Conservation (phyloP, 164 flowering plant genomes). For the grape (Vitis vinifera) region ASM3070453v1 NC_081815.1:1543501-1544000, state of each 20-base stretch:
- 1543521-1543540: slow-evolving; percentile 26
- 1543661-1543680: slow-evolving; percentile 29
- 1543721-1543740: slow-evolving; percentile 29
- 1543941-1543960: slow-evolving; percentile 28
- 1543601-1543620: slow-evolving; percentile 33
- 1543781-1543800: slow-evolving; percentile 28
- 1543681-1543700: slow-evolving; percentile 21
- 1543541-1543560: slow-evolving; percentile 30
- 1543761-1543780: slow-evolving; percentile 30
- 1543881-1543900: slow-evolving; percentile 29
- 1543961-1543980: slow-evolving; percentile 28
- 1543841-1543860: slow-evolving; percentile 37
- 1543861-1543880: slow-evolving; percentile 25
- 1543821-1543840: slow-evolving; percentile 30
- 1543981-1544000: slow-evolving; percentile 24
- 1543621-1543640: slow-evolving; percentile 29
- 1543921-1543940: slow-evolving; percentile 24
- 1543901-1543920: slow-evolving; percentile 26
- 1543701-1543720: slow-evolving; percentile 30
- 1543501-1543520: slow-evolving; percentile 32
- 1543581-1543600: slow-evolving; percentile 31
- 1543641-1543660: slow-evolving; percentile 35
- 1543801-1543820: slow-evolving; percentile 27
- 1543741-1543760: slow-evolving; percentile 22
- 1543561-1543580: slow-evolving; percentile 33